A percentile compares a stretch with the other conserved stretches of the same genome.
Conservation (phyloP, 768 basidiomycete genomes). For the Leucogyrophana mollusca region DNA sequence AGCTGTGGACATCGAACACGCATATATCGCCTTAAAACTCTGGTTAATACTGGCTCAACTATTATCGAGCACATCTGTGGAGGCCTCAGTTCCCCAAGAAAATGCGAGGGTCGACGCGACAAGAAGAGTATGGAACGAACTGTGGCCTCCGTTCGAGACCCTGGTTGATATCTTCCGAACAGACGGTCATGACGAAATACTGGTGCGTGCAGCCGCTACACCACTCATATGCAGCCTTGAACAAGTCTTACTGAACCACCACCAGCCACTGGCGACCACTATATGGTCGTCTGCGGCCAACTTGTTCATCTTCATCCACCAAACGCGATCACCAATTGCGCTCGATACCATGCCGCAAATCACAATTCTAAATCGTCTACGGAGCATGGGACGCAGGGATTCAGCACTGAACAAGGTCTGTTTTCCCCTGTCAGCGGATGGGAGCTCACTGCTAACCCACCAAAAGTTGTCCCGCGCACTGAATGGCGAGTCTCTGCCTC, state of each 20-base stretch:
- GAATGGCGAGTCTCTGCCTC: constrained; percentile 47
- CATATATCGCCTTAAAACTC: constrained; percentile 65
- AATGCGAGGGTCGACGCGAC: constrained; percentile 28
- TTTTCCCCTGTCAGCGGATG: not conserved
- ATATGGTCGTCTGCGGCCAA: constrained; percentile 64
- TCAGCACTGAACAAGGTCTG: constrained; percentile 50
- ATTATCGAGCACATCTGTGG: not conserved
- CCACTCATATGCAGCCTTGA: not conserved
- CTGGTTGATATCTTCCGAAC: constrained; percentile 49
- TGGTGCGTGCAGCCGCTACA: constrained; percentile 4
- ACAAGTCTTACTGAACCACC: constrained; percentile 4
- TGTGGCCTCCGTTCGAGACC: constrained; percentile 70
- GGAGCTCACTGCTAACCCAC: not conserved
- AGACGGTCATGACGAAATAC: constrained; percentile 43
- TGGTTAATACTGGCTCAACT: constrained; percentile 63
- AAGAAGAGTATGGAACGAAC: constrained; percentile 65
- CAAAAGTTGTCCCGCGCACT: constrained; percentile 57
- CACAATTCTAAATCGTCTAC: constrained; percentile 49
- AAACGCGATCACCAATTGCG: constrained; percentile 50
- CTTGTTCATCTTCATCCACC: constrained; percentile 60
- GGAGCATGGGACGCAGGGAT: constrained; percentile 46
- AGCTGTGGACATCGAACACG: constrained; percentile 63
- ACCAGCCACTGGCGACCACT: constrained; percentile 52
- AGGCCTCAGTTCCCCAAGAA: constrained; percentile 18
- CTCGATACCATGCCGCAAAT: constrained; percentile 53